Percentiles rank a stretch among this genome's conserved stretches.
phyloP scores from a whole-genome alignment of 176 grass and related monocot genomes.

The Microstegium vimineum region DNA sequence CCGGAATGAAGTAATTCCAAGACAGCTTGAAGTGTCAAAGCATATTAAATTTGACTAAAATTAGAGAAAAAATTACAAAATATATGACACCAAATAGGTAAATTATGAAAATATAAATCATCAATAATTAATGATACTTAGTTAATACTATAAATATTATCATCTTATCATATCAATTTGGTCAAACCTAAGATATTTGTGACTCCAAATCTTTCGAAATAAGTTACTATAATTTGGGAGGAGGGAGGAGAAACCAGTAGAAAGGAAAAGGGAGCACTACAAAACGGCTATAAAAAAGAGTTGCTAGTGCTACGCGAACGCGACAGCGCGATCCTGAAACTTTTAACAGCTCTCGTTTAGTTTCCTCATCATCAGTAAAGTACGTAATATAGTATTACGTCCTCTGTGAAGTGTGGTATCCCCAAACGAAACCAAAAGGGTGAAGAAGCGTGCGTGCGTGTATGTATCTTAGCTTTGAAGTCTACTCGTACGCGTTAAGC shows the following conservation, averaged over 20 bases:
- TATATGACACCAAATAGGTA: too few relatives aligned
- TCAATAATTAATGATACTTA: too few relatives aligned
- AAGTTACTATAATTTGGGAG: too few relatives aligned
- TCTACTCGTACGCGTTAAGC: constrained; percentile 11
- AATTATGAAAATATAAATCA: too few relatives aligned
- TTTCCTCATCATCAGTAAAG: background rate
- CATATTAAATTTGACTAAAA: too few relatives aligned
- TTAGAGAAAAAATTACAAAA: too few relatives aligned
- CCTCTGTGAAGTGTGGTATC: background rate
- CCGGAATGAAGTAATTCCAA: background rate
- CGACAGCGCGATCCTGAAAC: background rate
- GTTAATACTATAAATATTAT: too few relatives aligned
- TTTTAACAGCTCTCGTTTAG: background rate
- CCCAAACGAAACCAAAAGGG: background rate
- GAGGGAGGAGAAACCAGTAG: background rate
- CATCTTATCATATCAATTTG: too few relatives aligned
- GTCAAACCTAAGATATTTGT: too few relatives aligned
- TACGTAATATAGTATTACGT: background rate
- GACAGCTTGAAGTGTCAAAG: too few relatives aligned
- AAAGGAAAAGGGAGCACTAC: background rate
- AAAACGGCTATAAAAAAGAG: background rate
- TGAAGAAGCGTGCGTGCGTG: background rate
- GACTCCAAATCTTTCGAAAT: too few relatives aligned
- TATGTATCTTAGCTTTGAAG: constrained; percentile 10
- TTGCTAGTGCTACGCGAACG: background rate